phyloP scores from a whole-genome alignment of 176 grass and related monocot genomes.

The Cenchrus fungigraminus region DNA sequence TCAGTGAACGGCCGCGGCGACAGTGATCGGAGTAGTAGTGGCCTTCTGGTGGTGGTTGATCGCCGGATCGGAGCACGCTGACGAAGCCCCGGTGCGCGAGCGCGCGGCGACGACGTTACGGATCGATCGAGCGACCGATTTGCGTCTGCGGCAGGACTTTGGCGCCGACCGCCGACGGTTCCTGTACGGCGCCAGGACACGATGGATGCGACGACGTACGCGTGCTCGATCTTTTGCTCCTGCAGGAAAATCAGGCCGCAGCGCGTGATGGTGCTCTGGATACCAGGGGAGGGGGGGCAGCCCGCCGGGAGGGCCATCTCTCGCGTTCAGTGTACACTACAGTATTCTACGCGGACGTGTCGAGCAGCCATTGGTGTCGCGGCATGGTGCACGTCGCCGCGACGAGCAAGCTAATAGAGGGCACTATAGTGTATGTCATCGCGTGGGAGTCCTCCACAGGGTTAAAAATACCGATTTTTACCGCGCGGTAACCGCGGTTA shows the following conservation, averaged over 20 bases:
- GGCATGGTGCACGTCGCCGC: neutral
- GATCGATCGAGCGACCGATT: neutral
- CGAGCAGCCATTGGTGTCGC: neutral
- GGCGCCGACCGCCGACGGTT: conserved; percentile 10
- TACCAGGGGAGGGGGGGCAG: neutral
- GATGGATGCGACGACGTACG: too few species aligned
- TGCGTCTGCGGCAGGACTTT: neutral
- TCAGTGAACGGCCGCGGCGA: conserved; percentile 19
- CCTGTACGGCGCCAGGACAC: conserved; percentile 4
- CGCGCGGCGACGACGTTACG: neutral
- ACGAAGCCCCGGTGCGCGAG: neutral
- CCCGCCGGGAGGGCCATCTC: neutral
- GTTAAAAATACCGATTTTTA: too few species aligned
- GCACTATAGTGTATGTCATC: neutral
- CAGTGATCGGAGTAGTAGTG: neutral
- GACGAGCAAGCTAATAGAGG: neutral
- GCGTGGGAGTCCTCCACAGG: neutral
- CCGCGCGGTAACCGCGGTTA: too few species aligned
- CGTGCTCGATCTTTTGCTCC: too few species aligned
- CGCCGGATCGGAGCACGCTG: neutral
- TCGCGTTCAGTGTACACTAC: neutral
- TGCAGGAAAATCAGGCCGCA: neutral
- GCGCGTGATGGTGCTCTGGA: neutral
- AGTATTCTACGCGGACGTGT: conserved; percentile 27
- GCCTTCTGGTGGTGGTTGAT: neutral